A percentile compares a stretch with the other conserved stretches of the same genome.
These are phyloP conservation scores for Acanthamoeba lenticulata DNA, from an alignment of 208 protist species.

Conservation along the genomic window DNA sequence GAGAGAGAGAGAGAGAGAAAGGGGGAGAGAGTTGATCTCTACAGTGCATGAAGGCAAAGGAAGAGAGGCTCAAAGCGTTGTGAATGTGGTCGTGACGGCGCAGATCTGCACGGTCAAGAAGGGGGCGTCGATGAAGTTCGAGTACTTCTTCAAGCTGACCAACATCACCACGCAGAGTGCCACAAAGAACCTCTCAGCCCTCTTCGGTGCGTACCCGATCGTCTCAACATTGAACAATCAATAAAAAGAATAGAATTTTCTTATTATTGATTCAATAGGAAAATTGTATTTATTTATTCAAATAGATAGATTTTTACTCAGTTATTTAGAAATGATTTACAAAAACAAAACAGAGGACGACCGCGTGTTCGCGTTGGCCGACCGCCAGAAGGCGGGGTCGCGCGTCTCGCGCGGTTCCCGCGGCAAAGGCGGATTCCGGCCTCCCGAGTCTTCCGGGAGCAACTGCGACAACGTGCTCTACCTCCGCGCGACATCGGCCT, in stretches of 20 bases:
- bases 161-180: not conserved
- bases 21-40: no score
- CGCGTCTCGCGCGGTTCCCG: not conserved
- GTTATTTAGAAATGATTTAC: no score
- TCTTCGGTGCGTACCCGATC: not conserved
- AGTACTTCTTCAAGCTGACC: slow-evolving; percentile 48
- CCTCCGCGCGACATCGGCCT: not conserved
- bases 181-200: not conserved
- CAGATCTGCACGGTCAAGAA: slow-evolving; percentile 26
- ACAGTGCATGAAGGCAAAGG: not conserved
- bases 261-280: no score
- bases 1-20: not conserved
- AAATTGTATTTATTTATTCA: no score
- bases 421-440: no score
- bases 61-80: not conserved
- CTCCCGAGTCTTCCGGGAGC: not conserved
- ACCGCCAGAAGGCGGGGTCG: slow-evolving; percentile 3
- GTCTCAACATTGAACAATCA: no score
- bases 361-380: not conserved
- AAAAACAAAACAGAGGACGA: no score
- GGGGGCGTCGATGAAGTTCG: slow-evolving; percentile 6
- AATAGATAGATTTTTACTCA: no score
- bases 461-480: not conserved
- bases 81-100: not conserved
- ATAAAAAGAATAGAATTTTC: no score